phyloP scores from a whole-genome alignment of 345 rosid genomes.

The Capsella bursapastoris region DNA sequence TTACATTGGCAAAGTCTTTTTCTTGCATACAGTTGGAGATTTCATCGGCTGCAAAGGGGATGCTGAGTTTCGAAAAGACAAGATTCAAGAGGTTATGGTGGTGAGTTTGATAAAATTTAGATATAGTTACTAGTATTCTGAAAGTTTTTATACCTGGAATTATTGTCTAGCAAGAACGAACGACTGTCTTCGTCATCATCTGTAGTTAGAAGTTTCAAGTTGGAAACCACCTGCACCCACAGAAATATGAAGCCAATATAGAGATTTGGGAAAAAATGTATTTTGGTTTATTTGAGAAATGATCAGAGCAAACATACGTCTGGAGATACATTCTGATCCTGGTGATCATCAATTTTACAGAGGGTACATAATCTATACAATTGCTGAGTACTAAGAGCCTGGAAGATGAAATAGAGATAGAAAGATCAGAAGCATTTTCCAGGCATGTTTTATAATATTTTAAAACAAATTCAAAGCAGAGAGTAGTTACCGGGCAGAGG shows the following conservation, averaged over 20 bases:
- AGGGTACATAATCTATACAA: slow-evolving; percentile 79
- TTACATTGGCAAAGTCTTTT: slow-evolving; percentile 65
- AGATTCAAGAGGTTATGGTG: slow-evolving; percentile 12
- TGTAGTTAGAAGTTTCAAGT: slow-evolving; percentile 76
- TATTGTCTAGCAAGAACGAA: slow-evolving; percentile 76
- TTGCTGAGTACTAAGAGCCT: slow-evolving; percentile 90
- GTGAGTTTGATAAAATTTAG: neutral
- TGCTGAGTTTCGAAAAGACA: slow-evolving; percentile 51
- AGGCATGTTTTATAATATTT: neutral
- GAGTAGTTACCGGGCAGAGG: slow-evolving; percentile 80
- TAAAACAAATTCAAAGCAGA: slow-evolving; percentile 21
- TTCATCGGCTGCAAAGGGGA: slow-evolving; percentile 86
- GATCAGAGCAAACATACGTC: slow-evolving; percentile 54
- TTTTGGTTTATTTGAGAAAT: slow-evolving; percentile 11
- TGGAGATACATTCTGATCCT: slow-evolving; percentile 65
- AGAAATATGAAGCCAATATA: neutral
- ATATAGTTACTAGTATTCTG: neutral
- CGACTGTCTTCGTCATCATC: slow-evolving; percentile 66
- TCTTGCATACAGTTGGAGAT: slow-evolving; percentile 56
- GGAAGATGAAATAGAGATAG: slow-evolving; percentile 25
- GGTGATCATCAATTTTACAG: slow-evolving; percentile 67
- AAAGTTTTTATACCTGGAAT: slow-evolving; percentile 58
- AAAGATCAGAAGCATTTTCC: slow-evolving; percentile 23
- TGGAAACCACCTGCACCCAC: slow-evolving; percentile 71
- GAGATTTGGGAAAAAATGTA: neutral